These are phyloP conservation scores for Pseudogymnoascus sp. DNA, from an alignment of 2,329 filamentous ascomycete genomes.

Conservation along the genomic window DNA sequence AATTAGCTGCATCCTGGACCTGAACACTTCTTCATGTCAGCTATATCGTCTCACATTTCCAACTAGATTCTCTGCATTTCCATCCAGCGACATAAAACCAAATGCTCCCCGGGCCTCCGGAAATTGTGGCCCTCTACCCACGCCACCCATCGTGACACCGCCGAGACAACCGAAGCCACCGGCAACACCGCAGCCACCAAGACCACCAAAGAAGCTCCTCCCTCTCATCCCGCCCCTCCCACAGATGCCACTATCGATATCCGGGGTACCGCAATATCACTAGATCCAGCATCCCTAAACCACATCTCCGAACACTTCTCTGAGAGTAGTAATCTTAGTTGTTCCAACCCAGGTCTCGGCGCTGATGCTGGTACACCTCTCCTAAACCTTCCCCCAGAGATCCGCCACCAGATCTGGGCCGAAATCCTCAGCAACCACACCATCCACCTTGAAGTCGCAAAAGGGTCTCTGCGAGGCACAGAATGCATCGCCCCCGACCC, in stretches of 20 bases:
- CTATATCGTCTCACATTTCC: no score
- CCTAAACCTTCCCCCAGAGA: slow-evolving; percentile 13
- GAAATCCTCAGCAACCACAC: slow-evolving; percentile 12
- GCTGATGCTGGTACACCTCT: background rate
- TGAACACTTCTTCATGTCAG: background rate
- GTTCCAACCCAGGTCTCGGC: background rate
- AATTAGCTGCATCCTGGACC: background rate
- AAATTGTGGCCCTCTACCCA: background rate
- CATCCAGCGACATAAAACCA: background rate
- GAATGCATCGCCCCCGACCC: background rate
- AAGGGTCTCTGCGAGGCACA: background rate
- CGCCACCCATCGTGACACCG: background rate
- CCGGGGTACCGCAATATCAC: background rate
- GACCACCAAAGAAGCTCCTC: no score
- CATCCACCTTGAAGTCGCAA: slow-evolving; percentile 12
- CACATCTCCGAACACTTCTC: background rate
- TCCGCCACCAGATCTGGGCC: slow-evolving; percentile 16
- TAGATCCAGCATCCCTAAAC: background rate
- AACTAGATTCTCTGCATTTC: background rate
- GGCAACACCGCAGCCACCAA: no score
- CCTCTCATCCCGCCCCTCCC: no score
- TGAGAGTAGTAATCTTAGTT: background rate
- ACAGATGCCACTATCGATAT: background rate
- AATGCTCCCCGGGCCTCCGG: background rate
- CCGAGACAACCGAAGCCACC: background rate